A percentile compares a stretch with the other conserved stretches of the same genome.
These are phyloP conservation scores for Fraxinus sp. DNA, from an alignment of 305 asterid genomes.

Conservation along the genomic window DNA sequence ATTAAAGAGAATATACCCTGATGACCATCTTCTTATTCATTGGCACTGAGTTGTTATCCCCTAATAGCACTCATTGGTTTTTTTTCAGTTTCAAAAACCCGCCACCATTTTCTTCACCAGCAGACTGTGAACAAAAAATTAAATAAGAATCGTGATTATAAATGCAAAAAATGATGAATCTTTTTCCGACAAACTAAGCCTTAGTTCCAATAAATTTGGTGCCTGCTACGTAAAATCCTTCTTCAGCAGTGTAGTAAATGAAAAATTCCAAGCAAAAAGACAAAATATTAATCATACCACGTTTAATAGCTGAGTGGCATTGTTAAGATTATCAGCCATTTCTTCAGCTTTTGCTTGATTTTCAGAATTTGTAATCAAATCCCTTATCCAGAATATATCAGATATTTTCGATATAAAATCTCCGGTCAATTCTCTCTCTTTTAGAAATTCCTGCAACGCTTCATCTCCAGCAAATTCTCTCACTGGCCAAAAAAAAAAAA, in stretches of 20 bases:
- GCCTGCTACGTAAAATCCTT: background rate
- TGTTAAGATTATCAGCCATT: conserved; percentile 20
- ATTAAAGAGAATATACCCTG: conserved; percentile 34
- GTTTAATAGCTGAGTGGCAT: conserved; percentile 28
- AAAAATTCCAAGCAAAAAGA: background rate
- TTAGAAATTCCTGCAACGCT: conserved; percentile 54
- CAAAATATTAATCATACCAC: conserved; percentile 36
- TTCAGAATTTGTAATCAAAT: conserved; percentile 22
- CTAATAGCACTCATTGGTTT: conserved; percentile 62
- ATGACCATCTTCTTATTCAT: conserved; percentile 61
- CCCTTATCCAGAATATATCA: conserved; percentile 63
- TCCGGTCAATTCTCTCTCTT: conserved; percentile 67
- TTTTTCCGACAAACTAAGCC: background rate
- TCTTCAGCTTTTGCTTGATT: conserved; percentile 24
- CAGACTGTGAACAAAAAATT: conserved; percentile 9
- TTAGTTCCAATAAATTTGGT: background rate
- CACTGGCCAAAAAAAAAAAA: conserved; percentile 23
- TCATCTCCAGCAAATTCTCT: conserved; percentile 52
- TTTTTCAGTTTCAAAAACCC: conserved; percentile 74
- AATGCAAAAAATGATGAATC: background rate
- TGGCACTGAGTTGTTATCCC: conserved; percentile 64
- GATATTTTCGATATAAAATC: conserved; percentile 68
- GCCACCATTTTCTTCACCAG: conserved; percentile 51
- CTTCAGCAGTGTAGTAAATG: background rate
- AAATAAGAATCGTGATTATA: background rate